These are phyloP conservation scores for Gynandropsis gynandra DNA, from an alignment of 345 rosid genomes.

Conservation along the genomic window DNA sequence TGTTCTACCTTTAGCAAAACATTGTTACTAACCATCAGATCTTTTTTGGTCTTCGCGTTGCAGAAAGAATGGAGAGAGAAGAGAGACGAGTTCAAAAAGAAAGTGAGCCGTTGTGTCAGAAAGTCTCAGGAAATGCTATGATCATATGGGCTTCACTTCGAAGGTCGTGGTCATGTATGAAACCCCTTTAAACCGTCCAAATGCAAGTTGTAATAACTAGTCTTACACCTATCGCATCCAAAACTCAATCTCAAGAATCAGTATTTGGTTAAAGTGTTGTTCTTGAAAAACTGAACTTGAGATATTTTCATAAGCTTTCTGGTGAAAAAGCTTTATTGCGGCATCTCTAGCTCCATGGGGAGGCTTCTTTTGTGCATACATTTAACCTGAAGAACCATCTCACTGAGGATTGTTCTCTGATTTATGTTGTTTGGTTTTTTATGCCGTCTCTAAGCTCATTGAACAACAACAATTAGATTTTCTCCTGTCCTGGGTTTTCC, in stretches of 20 bases:
- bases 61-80: constrained; percentile 57
- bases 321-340: neutral
- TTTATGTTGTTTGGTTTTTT: neutral
- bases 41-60: neutral
- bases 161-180: neutral
- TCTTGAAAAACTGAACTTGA: neutral
- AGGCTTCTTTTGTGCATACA: too few species aligned
- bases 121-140: constrained; percentile 42
- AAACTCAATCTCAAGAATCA: constrained; percentile 11
- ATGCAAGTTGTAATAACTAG: constrained; percentile 22
- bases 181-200: constrained; percentile 16
- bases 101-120: constrained; percentile 46
- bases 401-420: too few species aligned
- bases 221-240: constrained; percentile 17
- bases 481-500: too few species aligned
- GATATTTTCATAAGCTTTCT: constrained; percentile 16
- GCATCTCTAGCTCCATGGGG: neutral
- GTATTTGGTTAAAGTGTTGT: constrained; percentile 23
- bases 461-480: too few species aligned
- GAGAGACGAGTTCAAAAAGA: constrained; percentile 48
- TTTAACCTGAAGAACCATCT: too few species aligned
- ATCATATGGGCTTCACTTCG: neutral
- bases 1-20: neutral
- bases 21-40: neutral
- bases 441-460: too few species aligned